Evolutionary conservation across 352 stramenopile species (phyloP).

Genomic region (Phytopythium mirpurense): DNA sequence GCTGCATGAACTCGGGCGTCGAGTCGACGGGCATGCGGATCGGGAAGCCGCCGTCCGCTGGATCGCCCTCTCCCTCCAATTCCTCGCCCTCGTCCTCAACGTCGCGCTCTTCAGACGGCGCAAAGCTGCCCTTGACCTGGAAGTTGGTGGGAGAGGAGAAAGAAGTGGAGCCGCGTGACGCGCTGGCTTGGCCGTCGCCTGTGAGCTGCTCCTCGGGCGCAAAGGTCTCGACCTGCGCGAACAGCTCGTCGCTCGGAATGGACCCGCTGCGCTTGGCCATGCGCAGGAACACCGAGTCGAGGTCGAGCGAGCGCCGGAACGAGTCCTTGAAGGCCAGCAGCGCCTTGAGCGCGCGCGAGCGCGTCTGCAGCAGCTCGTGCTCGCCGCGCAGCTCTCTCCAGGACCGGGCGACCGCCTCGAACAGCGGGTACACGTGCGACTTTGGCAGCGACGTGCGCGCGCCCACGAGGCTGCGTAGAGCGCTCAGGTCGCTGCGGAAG

Average conservation of each 20-base stretch:
- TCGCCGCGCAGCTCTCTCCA: constrained; percentile 81
- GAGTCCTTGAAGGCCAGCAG: constrained; percentile 76
- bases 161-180: neutral
- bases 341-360: constrained; percentile 59
- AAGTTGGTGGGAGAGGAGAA: constrained; percentile 15
- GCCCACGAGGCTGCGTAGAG: constrained; percentile 81
- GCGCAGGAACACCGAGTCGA: constrained; percentile 51
- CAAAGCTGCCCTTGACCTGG: constrained; percentile 24
- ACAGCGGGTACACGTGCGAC: constrained; percentile 92
- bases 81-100: constrained; percentile 31
- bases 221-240: constrained; percentile 62
- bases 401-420: constrained; percentile 82
- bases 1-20: constrained; percentile 92
- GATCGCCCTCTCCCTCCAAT: constrained; percentile 18
- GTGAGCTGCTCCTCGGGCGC: constrained; percentile 30
- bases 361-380: constrained; percentile 61
- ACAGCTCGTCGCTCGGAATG: constrained; percentile 65
- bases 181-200: neutral
- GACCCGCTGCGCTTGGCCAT: constrained; percentile 45
- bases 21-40: constrained; percentile 88
- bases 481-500: constrained; percentile 63
- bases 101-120: constrained; percentile 7
- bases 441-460: constrained; percentile 88
- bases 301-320: constrained; percentile 46
- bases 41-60: constrained; percentile 26